Evolutionary conservation across 1,284 basidiomycete genomes (phyloP).

Genomic region (Hemileia vastatrix): DNA sequence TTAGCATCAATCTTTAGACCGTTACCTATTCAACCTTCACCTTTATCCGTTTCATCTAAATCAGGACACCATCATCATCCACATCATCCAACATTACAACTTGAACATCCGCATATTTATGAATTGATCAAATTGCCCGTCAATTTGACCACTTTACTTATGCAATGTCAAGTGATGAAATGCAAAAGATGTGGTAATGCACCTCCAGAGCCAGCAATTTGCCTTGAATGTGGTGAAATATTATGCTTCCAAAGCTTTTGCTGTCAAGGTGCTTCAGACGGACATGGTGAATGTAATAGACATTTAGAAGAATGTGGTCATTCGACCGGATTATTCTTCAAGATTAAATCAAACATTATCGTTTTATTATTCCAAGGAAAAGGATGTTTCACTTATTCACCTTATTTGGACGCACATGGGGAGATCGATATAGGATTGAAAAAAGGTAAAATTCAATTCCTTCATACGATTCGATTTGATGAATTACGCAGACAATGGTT

Average conservation of each 20-base stretch:
- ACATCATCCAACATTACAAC: conserved; percentile 51
- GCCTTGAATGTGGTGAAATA: conserved; percentile 76
- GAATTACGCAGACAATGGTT: conserved; percentile 85
- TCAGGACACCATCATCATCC: no score
- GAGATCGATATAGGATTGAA: conserved; percentile 90
- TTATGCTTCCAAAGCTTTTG: conserved; percentile 89
- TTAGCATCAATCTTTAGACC: no score
- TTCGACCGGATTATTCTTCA: conserved; percentile 75
- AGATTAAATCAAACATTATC: conserved; percentile 82
- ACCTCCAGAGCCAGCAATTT: conserved; percentile 78
- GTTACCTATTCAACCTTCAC: no score
- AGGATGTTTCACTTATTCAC: conserved; percentile 75
- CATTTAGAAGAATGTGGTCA: conserved; percentile 87
- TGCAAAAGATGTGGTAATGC: conserved; percentile 70
- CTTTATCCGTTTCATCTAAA: no score
- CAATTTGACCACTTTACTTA: conserved; percentile 72
- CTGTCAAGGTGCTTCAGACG: conserved; percentile 53
- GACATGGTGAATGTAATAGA: conserved; percentile 80
- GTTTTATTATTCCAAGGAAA: conserved; percentile 79
- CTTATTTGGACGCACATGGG: conserved; percentile 88
- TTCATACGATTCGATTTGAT: conserved; percentile 82
- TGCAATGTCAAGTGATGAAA: conserved; percentile 57
- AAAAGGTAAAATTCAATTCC: conserved; percentile 73
- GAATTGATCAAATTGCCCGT: conserved; percentile 69
- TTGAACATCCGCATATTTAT: conserved; percentile 78